Evolutionary conservation across 345 rosid genomes (phyloP), one percentile per base, ranked within the genome.

Genomic region (Eucalyptus cloeziana): DNA sequence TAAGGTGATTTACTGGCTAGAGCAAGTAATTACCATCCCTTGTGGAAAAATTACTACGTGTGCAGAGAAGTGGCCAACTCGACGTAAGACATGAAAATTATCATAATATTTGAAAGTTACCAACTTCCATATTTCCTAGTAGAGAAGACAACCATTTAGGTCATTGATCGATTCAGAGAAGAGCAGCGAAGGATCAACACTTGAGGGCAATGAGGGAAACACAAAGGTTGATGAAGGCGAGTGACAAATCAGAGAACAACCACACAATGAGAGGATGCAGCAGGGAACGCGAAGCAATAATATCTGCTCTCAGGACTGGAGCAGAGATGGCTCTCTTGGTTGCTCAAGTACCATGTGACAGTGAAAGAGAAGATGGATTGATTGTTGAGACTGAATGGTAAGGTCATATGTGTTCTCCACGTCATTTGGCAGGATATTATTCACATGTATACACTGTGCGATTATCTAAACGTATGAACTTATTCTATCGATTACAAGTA

Each of bases 331-430:
- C 60, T 54, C 60, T 7, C 25, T 54, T 7, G 60, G 10, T 7
- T 21, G 60, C 64, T 24, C n/a, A 24, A 10, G 30, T 58, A 58
- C n/a, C 64, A 58, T 5, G n/a, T 5, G n/a, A 58, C 30, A 25
- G 64, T 24, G 64, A 58, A 58, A 3, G 64, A 11, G 7, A 5
- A 25, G n/a, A 10, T 1, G 7, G 14, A 25, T 0, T 1, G n/a
- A 58, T 25, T 24, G 13, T 10, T 25, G 30, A 58, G n/a, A 58
- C 4, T 2, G 4, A 24, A 58, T 58, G 64, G 27, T 24, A 10
- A 13, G 64, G n/a, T 58, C 11, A 24, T 24, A 2, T 2, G n/a
- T 5, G n/a, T 58, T 9, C 13, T 0, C 13, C 2, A 7, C 10
- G 3, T 54, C 58, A 8, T 19, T 1, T 24, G 4, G 58, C 1